Evolutionary conservation across 768 basidiomycete species (phyloP).

Genomic region (Lepiota brunneoincarnata): DNA sequence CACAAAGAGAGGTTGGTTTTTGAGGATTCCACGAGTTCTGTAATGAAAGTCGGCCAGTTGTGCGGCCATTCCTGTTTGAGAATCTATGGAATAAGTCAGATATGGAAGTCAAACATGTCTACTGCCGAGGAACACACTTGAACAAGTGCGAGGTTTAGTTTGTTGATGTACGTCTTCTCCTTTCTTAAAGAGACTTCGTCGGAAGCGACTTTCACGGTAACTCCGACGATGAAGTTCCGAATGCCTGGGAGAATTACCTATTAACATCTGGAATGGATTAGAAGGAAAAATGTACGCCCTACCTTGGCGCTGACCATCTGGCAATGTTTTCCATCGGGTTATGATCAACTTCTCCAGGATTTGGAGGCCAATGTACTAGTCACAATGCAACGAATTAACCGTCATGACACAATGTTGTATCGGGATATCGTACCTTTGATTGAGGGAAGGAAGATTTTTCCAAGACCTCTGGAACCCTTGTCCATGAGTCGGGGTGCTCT

Average conservation of each 20-base stretch:
- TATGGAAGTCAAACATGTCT: background rate
- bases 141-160: constrained; percentile 94
- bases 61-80: constrained; percentile 99
- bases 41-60: constrained; percentile 97
- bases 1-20: constrained; percentile 94
- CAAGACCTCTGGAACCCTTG: constrained; percentile 90
- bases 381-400: constrained; percentile 14
- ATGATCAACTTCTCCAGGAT: constrained; percentile 94
- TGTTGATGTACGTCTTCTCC: constrained; percentile 94
- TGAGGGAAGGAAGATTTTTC: constrained; percentile 83
- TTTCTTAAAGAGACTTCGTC: constrained; percentile 86
- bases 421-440: constrained; percentile 57
- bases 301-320: constrained; percentile 93
- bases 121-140: constrained; percentile 52
- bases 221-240: constrained; percentile 92
- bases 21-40: constrained; percentile 95
- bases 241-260: constrained; percentile 55
- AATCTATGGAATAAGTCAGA: constrained; percentile 55
- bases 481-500: constrained; percentile 96
- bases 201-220: constrained; percentile 90
- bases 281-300: constrained; percentile 11
- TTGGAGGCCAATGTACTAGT: constrained; percentile 92
- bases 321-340: constrained; percentile 94
- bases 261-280: background rate
- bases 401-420: background rate